Conservation (phyloP, 345 rosid species). For the Passiflora organensis region DNA sequence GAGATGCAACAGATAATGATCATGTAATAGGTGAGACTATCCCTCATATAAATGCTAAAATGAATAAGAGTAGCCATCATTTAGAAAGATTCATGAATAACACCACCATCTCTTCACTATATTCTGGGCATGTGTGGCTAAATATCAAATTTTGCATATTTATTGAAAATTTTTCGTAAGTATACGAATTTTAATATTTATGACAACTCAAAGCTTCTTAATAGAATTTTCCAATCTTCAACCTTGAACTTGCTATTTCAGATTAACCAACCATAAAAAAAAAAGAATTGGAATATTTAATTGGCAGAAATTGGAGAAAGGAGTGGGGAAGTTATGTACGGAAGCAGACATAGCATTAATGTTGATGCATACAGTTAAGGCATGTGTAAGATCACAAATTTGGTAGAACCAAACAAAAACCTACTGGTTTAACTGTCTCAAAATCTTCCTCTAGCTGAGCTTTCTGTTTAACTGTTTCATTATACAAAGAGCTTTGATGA, state of each 20-base stretch:
- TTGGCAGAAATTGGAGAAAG: not conserved
- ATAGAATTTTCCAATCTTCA: not conserved
- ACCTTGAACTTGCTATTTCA: not conserved
- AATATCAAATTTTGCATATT: no score
- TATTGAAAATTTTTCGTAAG: no score
- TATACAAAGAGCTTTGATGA: slow-evolving; percentile 49
- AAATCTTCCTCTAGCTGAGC: slow-evolving; percentile 50
- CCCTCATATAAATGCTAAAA: no score
- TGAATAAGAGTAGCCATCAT: no score
- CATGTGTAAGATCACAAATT: not conserved
- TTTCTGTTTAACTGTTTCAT: slow-evolving; percentile 59
- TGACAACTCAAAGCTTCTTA: not conserved
- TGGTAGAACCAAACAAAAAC: slow-evolving; percentile 8
- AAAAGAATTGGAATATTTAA: not conserved
- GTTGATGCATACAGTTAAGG: not conserved
- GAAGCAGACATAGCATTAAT: not conserved
- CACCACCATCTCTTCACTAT: no score
- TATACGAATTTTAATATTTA: no score
- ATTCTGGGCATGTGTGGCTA: no score
- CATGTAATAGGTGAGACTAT: no score
- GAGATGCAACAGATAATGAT: no score
- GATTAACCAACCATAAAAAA: not conserved
- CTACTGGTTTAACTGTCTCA: slow-evolving; percentile 41
- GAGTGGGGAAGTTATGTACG: not conserved
- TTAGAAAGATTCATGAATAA: no score